Conservation (phyloP, 2,329 filamentous ascomycete genomes). For the Bipolaris sorokiniana region DNA sequence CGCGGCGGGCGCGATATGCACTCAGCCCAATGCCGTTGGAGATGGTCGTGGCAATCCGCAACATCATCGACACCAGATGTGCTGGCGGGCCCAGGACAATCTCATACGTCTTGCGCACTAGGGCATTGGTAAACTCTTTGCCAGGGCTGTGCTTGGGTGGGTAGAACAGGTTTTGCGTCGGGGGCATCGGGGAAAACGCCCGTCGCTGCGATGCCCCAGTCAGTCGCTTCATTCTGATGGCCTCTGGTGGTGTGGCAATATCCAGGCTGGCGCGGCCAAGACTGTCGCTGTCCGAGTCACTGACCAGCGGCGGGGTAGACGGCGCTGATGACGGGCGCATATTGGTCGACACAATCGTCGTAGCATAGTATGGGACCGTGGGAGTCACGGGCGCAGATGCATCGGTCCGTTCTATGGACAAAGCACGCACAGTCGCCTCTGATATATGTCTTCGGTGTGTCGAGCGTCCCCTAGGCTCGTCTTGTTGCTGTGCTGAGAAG, state of each 20-base stretch:
- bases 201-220: slow-evolving; percentile 64
- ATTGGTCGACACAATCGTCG: slow-evolving; percentile 27
- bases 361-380: slow-evolving; percentile 25
- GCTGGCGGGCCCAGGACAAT: slow-evolving; percentile 81
- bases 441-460: slow-evolving; percentile 47
- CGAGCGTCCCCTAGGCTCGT: slow-evolving; percentile 34
- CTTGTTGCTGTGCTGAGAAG: slow-evolving; percentile 16
- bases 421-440: slow-evolving; percentile 43
- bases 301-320: slow-evolving; percentile 54
- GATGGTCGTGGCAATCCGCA: slow-evolving; percentile 80
- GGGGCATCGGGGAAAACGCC: slow-evolving; percentile 70
- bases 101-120: slow-evolving; percentile 78
- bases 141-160: slow-evolving; percentile 52
- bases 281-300: slow-evolving; percentile 53
- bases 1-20: slow-evolving; percentile 41
- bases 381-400: slow-evolving; percentile 31
- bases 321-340: slow-evolving; percentile 43
- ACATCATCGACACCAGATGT: slow-evolving; percentile 77
- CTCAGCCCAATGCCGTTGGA: slow-evolving; percentile 54
- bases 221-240: slow-evolving; percentile 46
- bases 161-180: slow-evolving; percentile 69
- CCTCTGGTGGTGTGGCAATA: slow-evolving; percentile 50
- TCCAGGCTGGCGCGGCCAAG: slow-evolving; percentile 48
- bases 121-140: slow-evolving; percentile 56
- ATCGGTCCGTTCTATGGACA: slow-evolving; percentile 23